A percentile compares a stretch with the other conserved stretches of the same genome.
Evolutionary conservation across 2,329 filamentous ascomycete genomes (phyloP).

Genomic region (Fusarium ramigenum): DNA sequence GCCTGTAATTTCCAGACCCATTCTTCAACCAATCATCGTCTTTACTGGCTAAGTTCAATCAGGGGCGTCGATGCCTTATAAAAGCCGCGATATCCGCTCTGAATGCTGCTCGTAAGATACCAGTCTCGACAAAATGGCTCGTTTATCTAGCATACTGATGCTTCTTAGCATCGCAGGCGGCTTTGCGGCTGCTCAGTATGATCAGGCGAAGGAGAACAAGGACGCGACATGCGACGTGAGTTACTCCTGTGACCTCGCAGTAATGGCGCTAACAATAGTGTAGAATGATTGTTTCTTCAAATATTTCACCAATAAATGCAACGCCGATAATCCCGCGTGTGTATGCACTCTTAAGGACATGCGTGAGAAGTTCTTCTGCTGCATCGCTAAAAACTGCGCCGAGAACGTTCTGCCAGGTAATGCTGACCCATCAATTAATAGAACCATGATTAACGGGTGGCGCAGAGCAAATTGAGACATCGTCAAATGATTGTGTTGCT

Average conservation of each 20-base stretch:
- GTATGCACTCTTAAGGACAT: background rate
- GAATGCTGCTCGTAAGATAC: too few species aligned
- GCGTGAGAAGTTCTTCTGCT: conserved; percentile 7
- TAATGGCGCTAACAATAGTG: rapidly evolving
- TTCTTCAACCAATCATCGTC: background rate
- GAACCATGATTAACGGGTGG: too few species aligned
- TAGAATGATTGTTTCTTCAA: conserved; percentile 10
- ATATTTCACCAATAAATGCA: conserved; percentile 11
- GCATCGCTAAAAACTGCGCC: background rate
- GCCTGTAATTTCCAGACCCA: background rate
- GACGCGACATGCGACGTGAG: background rate
- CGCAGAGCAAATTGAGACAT: background rate
- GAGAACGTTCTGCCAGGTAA: background rate
- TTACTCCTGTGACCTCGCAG: rapidly evolving
- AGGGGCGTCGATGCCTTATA: background rate
- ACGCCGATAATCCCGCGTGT: conserved; percentile 2
- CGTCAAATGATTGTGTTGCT: background rate
- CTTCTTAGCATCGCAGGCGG: background rate
- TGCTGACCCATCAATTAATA: rapidly evolving
- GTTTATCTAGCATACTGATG: background rate
- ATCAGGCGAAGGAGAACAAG: background rate
- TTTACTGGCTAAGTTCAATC: background rate
- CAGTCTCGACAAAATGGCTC: background rate
- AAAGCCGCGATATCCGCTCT: too few species aligned
- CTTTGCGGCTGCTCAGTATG: background rate